These are phyloP conservation scores for Turritis glabra DNA, from an alignment of 345 rosid species.

Conservation along the genomic window DNA sequence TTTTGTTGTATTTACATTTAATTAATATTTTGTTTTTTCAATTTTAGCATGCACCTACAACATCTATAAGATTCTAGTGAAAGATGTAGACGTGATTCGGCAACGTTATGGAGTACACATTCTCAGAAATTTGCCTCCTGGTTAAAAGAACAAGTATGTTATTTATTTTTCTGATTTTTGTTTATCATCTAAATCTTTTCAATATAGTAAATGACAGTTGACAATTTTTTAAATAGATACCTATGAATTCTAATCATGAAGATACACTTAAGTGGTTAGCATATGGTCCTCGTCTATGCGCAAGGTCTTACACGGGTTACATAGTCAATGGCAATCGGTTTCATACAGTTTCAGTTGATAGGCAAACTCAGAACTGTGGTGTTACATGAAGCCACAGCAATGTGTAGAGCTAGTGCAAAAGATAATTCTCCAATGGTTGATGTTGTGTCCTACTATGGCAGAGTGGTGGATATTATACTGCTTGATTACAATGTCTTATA, in stretches of 20 bases:
- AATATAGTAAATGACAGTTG: not conserved
- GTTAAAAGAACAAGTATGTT: not conserved
- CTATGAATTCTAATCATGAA: not conserved
- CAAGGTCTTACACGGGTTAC: not conserved
- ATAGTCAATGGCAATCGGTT: not conserved
- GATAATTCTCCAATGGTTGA: not conserved
- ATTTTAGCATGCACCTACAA: not conserved
- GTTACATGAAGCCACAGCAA: not conserved
- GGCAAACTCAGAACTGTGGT: not conserved
- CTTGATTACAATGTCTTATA: not conserved
- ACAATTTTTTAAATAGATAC: not conserved
- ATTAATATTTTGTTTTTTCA: not conserved
- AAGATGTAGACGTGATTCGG: not conserved
- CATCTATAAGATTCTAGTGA: not conserved
- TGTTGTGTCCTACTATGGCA: not conserved
- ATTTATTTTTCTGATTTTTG: too few species aligned
- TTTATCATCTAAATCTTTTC: not conserved
- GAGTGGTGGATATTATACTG: not conserved
- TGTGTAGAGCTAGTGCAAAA: not conserved
- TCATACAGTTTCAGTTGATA: not conserved
- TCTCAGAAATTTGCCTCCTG: not conserved
- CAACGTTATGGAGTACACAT: not conserved
- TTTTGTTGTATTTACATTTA: too few species aligned
- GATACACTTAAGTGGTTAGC: not conserved
- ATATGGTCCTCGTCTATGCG: not conserved